Base-by-base conservation (phyloP, 202 grass and related monocot species). In the Alloteropsis angusta region DNA sequence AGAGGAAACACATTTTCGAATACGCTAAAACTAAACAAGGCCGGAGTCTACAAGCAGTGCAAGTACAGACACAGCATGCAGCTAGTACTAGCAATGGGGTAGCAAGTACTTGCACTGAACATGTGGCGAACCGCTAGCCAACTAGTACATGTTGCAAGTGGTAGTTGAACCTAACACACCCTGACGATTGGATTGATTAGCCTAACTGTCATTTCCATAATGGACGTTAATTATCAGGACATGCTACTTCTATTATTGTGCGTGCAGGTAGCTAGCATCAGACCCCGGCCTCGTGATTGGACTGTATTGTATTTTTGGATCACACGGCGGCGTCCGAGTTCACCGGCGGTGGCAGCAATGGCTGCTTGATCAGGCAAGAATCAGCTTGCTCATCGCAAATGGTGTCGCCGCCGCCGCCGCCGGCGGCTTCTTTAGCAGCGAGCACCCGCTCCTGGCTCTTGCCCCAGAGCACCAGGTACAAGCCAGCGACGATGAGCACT, bases 381-480 rank as follows among this genome's bases (percentile, higher is more conserved):
- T 69, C 17, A 37, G 48, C 57, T 7, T 9, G 17, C 7, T 71
- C 54, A 7, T 84, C 81, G 58, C 46, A 13, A 17, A 21, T 49
- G 60, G 76, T 59, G 10, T 23, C 55, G 23, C 60, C 61, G 10
- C 34, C 55, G 23, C 60, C 61, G 7, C 37, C 2, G 17, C 21
- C 26, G 14, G 67, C 32, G 5, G 64, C 82, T 52, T 84, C 57
- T 16, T 64, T 65, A 13, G 78, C 72, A 1, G 77, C 71, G 12
- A 85, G 57, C 48, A 34, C 50, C 49, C 87, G 82, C 79, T 85
- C 83, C 76, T 85, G 18, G 19, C 68, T 89, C 60, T 89, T 85
- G 14, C 79, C 83, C 79, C 83, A 89, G 35, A 89, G 34, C 22
- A 89, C 87, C 52, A 83, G 49, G 74, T 89, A 89, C 34, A 89